Evolutionary conservation across 441 rosid species (phyloP).

Genomic region (Arabidopsis lyrata): DNA sequence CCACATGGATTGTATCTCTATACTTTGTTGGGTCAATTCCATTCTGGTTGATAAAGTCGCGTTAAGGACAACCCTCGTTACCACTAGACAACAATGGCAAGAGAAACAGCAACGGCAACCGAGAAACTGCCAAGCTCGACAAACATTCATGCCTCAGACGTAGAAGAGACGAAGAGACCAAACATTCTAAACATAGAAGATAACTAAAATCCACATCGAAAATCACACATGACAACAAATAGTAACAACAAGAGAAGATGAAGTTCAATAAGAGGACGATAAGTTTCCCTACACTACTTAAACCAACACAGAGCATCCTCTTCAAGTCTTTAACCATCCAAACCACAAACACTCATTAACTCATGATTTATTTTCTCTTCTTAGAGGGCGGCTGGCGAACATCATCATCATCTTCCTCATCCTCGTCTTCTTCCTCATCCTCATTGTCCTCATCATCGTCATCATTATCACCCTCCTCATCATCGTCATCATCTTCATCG

Average conservation of each 20-base stretch:
- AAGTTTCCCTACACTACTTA: conserved; percentile 3
- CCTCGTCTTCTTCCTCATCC: conserved; percentile 51
- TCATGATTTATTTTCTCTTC: conserved; percentile 66
- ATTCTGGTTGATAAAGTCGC: too few relatives aligned
- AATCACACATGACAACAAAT: conserved; percentile 16
- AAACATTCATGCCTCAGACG: too few relatives aligned
- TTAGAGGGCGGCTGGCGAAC: conserved; percentile 77
- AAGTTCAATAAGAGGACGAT: conserved; percentile 18
- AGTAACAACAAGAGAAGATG: conserved; percentile 32
- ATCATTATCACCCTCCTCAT: conserved; percentile 46
- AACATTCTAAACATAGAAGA: not conserved
- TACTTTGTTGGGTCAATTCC: too few relatives aligned
- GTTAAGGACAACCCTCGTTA: too few relatives aligned
- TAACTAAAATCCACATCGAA: conserved; percentile 3
- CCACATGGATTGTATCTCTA: too few relatives aligned
- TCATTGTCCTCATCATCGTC: conserved; percentile 47
- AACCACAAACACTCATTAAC: conserved; percentile 1
- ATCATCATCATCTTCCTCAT: conserved; percentile 60
- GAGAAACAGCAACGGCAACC: too few relatives aligned
- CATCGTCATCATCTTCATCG: conserved; percentile 60
- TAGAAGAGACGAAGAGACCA: not conserved
- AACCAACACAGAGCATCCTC: conserved; percentile 34
- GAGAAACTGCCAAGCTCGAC: too few relatives aligned
- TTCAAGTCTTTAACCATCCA: conserved; percentile 26
- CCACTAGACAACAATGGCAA: too few relatives aligned